Evolutionary conservation across 2,329 filamentous ascomycete species (phyloP).

Genomic region (Aureobasidium mangrovei): DNA sequence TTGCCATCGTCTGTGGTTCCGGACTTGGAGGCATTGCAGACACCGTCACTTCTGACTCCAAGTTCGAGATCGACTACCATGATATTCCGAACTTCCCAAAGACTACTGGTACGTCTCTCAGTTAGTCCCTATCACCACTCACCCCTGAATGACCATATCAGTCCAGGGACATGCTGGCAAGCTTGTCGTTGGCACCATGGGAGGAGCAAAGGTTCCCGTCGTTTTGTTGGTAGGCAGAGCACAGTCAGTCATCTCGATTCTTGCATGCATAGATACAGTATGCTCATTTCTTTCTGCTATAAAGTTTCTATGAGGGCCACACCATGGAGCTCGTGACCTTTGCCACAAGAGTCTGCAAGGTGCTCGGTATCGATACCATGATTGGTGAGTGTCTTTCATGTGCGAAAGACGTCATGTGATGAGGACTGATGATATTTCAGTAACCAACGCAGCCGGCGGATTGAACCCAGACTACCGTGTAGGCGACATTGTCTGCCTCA

Average conservation of each 20-base stretch:
- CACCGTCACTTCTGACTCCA: slow-evolving; percentile 43
- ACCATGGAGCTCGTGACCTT: slow-evolving; percentile 55
- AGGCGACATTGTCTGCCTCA: slow-evolving; percentile 56
- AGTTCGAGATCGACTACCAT: slow-evolving; percentile 48
- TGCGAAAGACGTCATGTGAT: background rate
- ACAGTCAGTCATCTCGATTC: slow-evolving; percentile 44
- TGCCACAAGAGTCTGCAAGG: slow-evolving; percentile 55
- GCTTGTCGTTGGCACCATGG: slow-evolving; percentile 54
- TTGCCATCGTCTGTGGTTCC: slow-evolving; percentile 58
- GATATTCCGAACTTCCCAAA: slow-evolving; percentile 54
- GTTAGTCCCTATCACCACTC: background rate
- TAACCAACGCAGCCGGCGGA: slow-evolving; percentile 60
- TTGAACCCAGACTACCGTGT: slow-evolving; percentile 55
- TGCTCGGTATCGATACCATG: slow-evolving; percentile 52
- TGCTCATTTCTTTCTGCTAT: slow-evolving; percentile 16
- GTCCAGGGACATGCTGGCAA: slow-evolving; percentile 52
- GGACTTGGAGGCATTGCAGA: slow-evolving; percentile 53
- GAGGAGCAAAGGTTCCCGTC: slow-evolving; percentile 44
- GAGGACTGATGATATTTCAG: slow-evolving; percentile 25
- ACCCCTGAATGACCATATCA: slow-evolving; percentile 16
- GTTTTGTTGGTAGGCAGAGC: slow-evolving; percentile 56
- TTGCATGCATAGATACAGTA: slow-evolving; percentile 1
- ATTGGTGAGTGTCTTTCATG: slow-evolving; percentile 35
- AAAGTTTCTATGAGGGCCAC: slow-evolving; percentile 60
- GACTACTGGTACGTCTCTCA: slow-evolving; percentile 44